Percentiles rank a stretch among this genome's conserved stretches.
Conservation (phyloP, 345 rosid species). For the Citrus maxima region DNA sequence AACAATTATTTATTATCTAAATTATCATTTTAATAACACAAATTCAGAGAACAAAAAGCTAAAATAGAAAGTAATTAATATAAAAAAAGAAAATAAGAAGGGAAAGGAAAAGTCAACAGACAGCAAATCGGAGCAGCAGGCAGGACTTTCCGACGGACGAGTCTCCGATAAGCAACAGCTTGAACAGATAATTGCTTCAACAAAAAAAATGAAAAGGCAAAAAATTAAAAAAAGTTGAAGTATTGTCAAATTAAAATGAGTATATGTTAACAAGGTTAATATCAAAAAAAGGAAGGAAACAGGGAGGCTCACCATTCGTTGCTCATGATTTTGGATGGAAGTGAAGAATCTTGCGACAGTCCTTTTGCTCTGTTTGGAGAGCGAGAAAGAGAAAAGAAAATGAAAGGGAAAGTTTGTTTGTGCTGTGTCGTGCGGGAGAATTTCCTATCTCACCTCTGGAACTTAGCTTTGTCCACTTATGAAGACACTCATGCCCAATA, state of each 20-base stretch:
- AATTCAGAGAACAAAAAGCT: too few species aligned
- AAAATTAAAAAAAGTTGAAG: too few species aligned
- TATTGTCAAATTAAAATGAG: too few species aligned
- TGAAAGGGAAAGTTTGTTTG: not conserved
- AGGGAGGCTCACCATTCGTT: slow-evolving; percentile 46
- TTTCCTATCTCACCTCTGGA: not conserved
- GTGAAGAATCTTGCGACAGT: not conserved
- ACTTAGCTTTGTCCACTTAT: not conserved
- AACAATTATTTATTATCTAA: not conserved
- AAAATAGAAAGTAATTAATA: too few species aligned
- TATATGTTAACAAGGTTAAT: too few species aligned
- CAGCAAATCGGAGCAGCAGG: too few species aligned
- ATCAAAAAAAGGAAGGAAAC: not conserved
- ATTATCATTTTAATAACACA: not conserved
- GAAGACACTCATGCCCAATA: too few species aligned
- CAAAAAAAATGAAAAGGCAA: too few species aligned
- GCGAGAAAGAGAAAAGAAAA: not conserved
- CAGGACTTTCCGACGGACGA: too few species aligned
- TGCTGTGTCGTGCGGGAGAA: not conserved
- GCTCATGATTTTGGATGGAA: slow-evolving; percentile 36
- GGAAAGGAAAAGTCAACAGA: too few species aligned
- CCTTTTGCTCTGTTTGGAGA: not conserved
- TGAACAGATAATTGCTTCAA: slow-evolving; percentile 67
- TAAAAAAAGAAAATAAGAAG: too few species aligned
- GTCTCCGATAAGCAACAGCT: slow-evolving; percentile 77